phyloP scores from a whole-genome alignment of 257 asterid species.

The Perilla frutescens region DNA sequence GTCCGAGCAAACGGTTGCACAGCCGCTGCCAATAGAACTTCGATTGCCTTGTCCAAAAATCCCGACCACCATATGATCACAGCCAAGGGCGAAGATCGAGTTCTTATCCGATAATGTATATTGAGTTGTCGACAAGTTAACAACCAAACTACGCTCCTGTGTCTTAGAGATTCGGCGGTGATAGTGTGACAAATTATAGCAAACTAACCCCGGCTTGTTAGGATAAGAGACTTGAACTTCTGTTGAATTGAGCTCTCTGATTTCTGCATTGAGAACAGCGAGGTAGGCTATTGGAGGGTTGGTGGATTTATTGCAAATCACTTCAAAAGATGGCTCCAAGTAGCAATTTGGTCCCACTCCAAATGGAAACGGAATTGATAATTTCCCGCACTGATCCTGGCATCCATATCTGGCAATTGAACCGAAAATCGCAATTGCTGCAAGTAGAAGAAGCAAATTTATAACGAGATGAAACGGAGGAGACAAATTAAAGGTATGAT shows the following conservation, averaged over 20 bases:
- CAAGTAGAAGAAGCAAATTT: too few species aligned
- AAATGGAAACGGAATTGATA: conserved; percentile 19
- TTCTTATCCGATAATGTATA: conserved; percentile 28
- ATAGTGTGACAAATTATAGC: neutral
- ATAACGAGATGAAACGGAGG: too few species aligned
- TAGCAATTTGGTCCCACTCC: conserved; percentile 23
- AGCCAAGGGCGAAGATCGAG: conserved; percentile 33
- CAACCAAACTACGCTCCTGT: neutral
- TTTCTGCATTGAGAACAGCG: neutral
- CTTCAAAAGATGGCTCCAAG: neutral
- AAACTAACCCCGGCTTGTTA: neutral
- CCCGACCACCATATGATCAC: conserved; percentile 15
- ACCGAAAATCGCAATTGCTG: too few species aligned
- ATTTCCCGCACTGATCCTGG: neutral
- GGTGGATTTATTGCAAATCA: neutral
- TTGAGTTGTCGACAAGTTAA: conserved; percentile 1
- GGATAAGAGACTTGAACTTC: conserved; percentile 1
- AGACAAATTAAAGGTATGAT: too few species aligned
- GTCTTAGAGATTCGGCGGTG: neutral
- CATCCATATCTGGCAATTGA: too few species aligned
- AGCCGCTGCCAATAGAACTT: conserved; percentile 3
- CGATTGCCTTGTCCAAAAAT: too few species aligned
- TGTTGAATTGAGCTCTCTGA: neutral
- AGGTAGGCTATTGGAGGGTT: conserved; percentile 19
- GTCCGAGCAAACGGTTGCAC: conserved; percentile 9